Evolutionary conservation across 2,329 filamentous ascomycete species (phyloP).

Genomic region (Kalaharituber pfeilii): DNA sequence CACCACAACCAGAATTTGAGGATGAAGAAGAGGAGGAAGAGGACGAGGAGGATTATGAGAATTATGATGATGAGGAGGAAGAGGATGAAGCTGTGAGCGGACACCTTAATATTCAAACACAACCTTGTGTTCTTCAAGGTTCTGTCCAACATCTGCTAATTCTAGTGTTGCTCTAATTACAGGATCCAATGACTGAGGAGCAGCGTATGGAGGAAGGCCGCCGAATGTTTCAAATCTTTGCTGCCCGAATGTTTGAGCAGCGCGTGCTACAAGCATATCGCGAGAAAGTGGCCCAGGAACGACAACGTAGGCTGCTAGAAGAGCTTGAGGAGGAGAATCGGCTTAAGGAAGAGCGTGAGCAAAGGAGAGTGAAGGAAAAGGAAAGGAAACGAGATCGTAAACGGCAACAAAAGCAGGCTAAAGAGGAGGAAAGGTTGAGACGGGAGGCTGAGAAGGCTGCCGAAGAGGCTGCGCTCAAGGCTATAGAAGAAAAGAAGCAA

Average conservation of each 20-base stretch:
- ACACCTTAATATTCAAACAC: conserved; percentile 14
- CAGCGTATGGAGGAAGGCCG: conserved; percentile 98
- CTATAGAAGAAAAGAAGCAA: conserved; percentile 56
- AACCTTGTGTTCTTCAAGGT: conserved; percentile 7
- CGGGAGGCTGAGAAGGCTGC: conserved; percentile 79
- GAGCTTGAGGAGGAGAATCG: conserved; percentile 75
- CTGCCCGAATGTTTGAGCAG: conserved; percentile 97
- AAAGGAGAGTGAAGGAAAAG: conserved; percentile 84
- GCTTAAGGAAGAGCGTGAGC: conserved; percentile 60
- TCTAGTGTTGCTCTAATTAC: conserved; percentile 18
- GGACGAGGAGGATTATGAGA: conserved; percentile 48
- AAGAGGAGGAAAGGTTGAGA: conserved; percentile 78
- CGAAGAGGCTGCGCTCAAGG: conserved; percentile 60
- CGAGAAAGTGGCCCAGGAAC: conserved; percentile 87
- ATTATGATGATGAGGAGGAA: conserved; percentile 46
- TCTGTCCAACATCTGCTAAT: not conserved
- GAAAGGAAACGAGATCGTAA: conserved; percentile 93
- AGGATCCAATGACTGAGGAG: conserved; percentile 95
- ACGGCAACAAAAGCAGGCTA: conserved; percentile 66
- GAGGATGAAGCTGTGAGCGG: conserved; percentile 32
- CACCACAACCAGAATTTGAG: conserved; percentile 54
- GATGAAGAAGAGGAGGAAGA: conserved; percentile 63
- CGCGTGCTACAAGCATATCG: conserved; percentile 91
- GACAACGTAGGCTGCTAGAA: conserved; percentile 75
- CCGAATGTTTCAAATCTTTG: conserved; percentile 98